These are phyloP conservation scores for Penicillium sp. DNA, from an alignment of 2,329 filamentous ascomycete species.

Conservation along the genomic window DNA sequence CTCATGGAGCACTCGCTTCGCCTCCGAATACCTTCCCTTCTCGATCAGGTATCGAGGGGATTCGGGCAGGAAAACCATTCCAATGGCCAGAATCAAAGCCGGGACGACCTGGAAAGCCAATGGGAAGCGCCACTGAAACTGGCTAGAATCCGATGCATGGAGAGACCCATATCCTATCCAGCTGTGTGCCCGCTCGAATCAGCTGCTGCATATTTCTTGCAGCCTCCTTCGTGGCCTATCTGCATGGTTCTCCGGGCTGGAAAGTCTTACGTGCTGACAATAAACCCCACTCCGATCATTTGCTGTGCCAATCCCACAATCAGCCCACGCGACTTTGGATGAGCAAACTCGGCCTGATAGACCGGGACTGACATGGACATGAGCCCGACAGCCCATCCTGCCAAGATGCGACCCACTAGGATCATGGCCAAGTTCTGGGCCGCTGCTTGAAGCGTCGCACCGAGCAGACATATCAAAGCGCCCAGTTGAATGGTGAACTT, in stretches of 20 bases:
- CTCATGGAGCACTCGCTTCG: conserved; percentile 51
- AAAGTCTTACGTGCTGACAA: conserved; percentile 43
- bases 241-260: too few relatives aligned
- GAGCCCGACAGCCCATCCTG: conserved; percentile 51
- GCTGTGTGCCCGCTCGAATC: conserved; percentile 12
- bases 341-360: conserved; percentile 65
- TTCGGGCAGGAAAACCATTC: conserved; percentile 38
- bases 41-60: conserved; percentile 41
- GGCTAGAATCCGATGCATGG: conserved; percentile 34
- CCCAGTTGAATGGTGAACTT: conserved; percentile 62
- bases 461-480: conserved; percentile 59
- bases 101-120: conserved; percentile 43
- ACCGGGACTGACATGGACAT: conserved; percentile 57
- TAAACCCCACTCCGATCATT: conserved; percentile 48
- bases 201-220: background rate
- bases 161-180: conserved; percentile 54
- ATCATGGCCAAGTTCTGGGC: conserved; percentile 60
- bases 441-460: conserved; percentile 60
- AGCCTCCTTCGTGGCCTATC: background rate
- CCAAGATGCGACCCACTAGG: conserved; percentile 56
- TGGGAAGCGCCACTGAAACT: conserved; percentile 41
- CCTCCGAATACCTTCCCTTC: conserved; percentile 52
- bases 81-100: conserved; percentile 37
- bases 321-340: conserved; percentile 58
- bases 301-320: conserved; percentile 48